Base-by-base conservation (phyloP, 345 rosid species). In the Brassica cretica region DNA sequence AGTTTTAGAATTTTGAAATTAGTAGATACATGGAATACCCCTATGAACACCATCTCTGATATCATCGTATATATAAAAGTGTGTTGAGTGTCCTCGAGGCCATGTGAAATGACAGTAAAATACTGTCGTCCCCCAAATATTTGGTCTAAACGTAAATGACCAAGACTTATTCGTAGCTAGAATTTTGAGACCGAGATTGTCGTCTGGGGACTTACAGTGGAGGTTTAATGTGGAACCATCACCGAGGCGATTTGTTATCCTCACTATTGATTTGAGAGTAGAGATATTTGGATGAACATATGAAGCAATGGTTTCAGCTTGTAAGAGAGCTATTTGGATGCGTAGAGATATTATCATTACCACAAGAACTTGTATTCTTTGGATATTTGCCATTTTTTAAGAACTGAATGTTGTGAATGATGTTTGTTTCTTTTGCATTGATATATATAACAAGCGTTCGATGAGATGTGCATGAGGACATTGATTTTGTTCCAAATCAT, bases 31-130 rank as follows among this genome's bases (percentile, higher is more conserved):
- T 32, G 69, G 64, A 58, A 19, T 66, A 49, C 69, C 56, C 6
- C 0, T 29, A 59, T n/a, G 68, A 72, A 44, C 68, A 41, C 68
- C 68, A 51, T 78, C 77, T 72, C 81, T 72, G 0, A 0, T 0
- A 59, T 72, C 81, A 72, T 78, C 77, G 11, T 78, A 78, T 30
- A 78, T 78, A 72, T 78, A 1, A 78, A 78, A 78, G 12, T 4
- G 0, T n/a, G 1, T 21, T n/a, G 63, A 78, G 14, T 60, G 15
- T 15, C 35, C 19, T 58, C 0, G 6, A 29, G 55, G 44, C 81
- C 81, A 78, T 67, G 73, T 30, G 68, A 78, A 78, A 14, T 73
- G 64, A 46, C 81, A 78, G 4, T 3, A 15, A 61, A 66, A 78
- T 3, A 72, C 0, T 32, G 77, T 78, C 19, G 77, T 2, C 4